Evolutionary conservation across 495 filamentous ascomycete species (phyloP).

Genomic region (Penicillium herquei): DNA sequence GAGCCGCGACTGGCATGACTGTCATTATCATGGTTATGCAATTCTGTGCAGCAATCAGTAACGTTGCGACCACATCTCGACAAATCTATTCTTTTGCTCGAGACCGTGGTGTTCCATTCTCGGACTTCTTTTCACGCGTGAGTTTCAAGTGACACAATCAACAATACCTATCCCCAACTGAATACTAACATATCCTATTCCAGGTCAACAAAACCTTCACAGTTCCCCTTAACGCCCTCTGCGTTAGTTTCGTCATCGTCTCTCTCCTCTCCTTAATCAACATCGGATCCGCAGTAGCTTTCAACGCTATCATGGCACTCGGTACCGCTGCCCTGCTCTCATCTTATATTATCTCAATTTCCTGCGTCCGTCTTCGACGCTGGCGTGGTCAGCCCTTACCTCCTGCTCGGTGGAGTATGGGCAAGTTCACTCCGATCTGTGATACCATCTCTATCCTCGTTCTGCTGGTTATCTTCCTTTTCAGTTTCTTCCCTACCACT

Average conservation of each 20-base stretch:
- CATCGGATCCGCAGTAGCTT: slow-evolving; percentile 54
- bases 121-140: slow-evolving; percentile 32
- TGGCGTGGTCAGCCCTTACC: slow-evolving; percentile 22
- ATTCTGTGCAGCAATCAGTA: slow-evolving; percentile 28
- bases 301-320: slow-evolving; percentile 54
- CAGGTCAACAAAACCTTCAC: slow-evolving; percentile 25
- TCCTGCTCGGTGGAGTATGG: slow-evolving; percentile 37
- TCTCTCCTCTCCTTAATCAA: slow-evolving; percentile 56
- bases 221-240: slow-evolving; percentile 50
- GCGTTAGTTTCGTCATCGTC: slow-evolving; percentile 43
- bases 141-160: slow-evolving; percentile 5
- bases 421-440: slow-evolving; percentile 26
- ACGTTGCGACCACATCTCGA: slow-evolving; percentile 38
- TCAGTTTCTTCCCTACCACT: slow-evolving; percentile 39
- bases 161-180: too few relatives aligned
- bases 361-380: slow-evolving; percentile 34
- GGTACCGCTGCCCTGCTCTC: slow-evolving; percentile 38
- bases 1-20: slow-evolving; percentile 27
- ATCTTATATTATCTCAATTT: slow-evolving; percentile 44
- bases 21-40: slow-evolving; percentile 30
- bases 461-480: slow-evolving; percentile 29
- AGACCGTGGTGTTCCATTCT: slow-evolving; percentile 44
- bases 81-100: slow-evolving; percentile 45
- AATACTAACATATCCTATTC: neutral
- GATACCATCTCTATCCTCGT: slow-evolving; percentile 26